These are phyloP conservation scores for Blastocystis sp. DNA, from an alignment of 352 stramenopile genomes.

Conservation along the genomic window DNA sequence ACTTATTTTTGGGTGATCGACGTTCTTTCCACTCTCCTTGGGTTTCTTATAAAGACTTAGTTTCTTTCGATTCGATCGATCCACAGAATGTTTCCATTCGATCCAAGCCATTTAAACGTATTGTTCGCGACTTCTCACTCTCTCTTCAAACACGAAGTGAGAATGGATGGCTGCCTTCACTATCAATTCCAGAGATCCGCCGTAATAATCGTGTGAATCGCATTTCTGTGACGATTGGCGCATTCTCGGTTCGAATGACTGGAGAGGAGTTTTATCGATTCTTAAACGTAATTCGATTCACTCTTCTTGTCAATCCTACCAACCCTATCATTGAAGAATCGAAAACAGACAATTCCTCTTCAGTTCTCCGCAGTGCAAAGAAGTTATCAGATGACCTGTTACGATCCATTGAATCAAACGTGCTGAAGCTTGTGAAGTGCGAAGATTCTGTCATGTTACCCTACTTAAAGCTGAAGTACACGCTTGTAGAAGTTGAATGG, in stretches of 20 bases:
- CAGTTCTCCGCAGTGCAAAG: background rate
- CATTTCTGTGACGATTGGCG: conserved; percentile 12
- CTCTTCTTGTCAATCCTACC: conserved; percentile 31
- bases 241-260: conserved; percentile 28
- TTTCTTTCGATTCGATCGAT: background rate
- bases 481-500: conserved; percentile 43
- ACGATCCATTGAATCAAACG: background rate
- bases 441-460: conserved; percentile 13
- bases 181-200: background rate
- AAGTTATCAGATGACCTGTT: background rate
- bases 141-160: conserved; percentile 37
- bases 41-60: background rate
- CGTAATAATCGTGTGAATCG: conserved; percentile 31
- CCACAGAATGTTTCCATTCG: background rate
- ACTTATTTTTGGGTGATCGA: conserved; percentile 2
- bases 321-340: background rate
- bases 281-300: conserved; percentile 48
- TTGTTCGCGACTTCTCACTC: conserved; percentile 42
- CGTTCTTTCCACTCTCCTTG: background rate
- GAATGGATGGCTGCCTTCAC: conserved; percentile 42
- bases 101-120: conserved; percentile 23
- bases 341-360: background rate
- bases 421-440: background rate
- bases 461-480: conserved; percentile 39
- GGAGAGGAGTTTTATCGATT: conserved; percentile 57